phyloP scores from a whole-genome alignment of 768 basidiomycete genomes.

The Lactifluus volemus region DNA sequence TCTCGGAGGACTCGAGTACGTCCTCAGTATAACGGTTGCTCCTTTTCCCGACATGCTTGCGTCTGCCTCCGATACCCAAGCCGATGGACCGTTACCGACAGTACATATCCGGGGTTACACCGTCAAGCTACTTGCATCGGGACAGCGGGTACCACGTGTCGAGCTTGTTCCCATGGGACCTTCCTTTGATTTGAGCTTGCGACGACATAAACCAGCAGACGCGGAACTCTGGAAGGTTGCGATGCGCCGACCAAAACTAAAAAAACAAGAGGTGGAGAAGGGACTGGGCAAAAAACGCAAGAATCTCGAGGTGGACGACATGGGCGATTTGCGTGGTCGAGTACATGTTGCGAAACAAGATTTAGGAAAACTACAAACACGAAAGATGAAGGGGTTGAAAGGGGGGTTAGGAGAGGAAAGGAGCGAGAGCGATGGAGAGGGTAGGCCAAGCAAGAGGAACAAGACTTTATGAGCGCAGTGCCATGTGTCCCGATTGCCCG shows the following conservation, averaged over 20 bases:
- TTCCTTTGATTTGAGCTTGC: slow-evolving; percentile 70
- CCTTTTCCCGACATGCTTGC: slow-evolving; percentile 53
- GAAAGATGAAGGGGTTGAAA: slow-evolving; percentile 96
- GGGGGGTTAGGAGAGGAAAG: slow-evolving; percentile 23
- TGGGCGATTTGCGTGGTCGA: slow-evolving; percentile 91
- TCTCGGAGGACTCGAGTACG: slow-evolving; percentile 76
- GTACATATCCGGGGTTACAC: slow-evolving; percentile 89
- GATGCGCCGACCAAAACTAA: slow-evolving; percentile 76
- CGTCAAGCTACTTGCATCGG: slow-evolving; percentile 61
- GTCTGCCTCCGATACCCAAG: slow-evolving; percentile 28
- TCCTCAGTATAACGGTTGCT: slow-evolving; percentile 72
- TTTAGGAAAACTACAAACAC: slow-evolving; percentile 72
- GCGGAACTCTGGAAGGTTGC: slow-evolving; percentile 74
- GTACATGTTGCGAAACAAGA: slow-evolving; percentile 91
- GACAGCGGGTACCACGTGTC: slow-evolving; percentile 70
- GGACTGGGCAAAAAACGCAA: slow-evolving; percentile 89
- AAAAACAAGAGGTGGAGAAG: slow-evolving; percentile 79
- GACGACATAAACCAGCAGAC: slow-evolving; percentile 69
- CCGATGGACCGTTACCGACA: slow-evolving; percentile 47
- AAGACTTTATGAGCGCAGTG: slow-evolving; percentile 10
- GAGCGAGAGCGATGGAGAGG: slow-evolving; percentile 19
- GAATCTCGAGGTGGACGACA: slow-evolving; percentile 95
- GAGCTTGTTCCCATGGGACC: slow-evolving; percentile 89
- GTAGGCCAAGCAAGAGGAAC: slow-evolving; percentile 19
- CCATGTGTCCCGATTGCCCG: not conserved